A percentile compares a stretch with the other conserved stretches of the same genome.
Evolutionary conservation across 345 rosid genomes (phyloP).

Genomic region (Eucalyptus erythrocorys): DNA sequence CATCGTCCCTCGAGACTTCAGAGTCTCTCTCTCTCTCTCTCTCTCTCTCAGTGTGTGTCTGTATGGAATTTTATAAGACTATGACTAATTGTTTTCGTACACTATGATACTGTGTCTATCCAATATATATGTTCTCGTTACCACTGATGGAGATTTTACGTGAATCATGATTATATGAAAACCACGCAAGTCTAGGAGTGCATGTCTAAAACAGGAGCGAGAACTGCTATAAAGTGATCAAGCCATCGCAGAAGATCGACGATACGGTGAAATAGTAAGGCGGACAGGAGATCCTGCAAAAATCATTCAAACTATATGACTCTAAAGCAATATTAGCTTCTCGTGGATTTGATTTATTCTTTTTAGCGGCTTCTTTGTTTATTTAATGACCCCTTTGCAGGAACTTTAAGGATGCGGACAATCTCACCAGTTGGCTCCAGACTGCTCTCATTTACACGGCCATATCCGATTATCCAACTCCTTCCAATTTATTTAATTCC

Average conservation of each 20-base stretch:
- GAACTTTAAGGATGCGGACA: conserved; percentile 2
- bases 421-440: conserved; percentile 13
- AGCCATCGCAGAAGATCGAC: conserved; percentile 29
- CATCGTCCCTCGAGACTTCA: conserved; percentile 54
- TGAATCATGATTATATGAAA: background rate
- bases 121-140: background rate
- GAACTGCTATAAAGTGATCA: conserved; percentile 44
- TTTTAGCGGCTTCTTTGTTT: background rate
- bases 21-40: conserved; percentile 12
- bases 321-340: background rate
- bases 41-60: background rate
- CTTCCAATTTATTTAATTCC: conserved; percentile 30
- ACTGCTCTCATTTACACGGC: conserved; percentile 35
- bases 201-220: conserved; percentile 25
- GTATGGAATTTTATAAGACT: no score
- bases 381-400: background rate
- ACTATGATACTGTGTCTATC: background rate
- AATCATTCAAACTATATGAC: conserved; percentile 21
- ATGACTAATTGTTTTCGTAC: no score
- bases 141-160: background rate
- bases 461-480: conserved; percentile 58
- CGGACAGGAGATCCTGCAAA: conserved; percentile 20
- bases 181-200: background rate
- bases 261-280: conserved; percentile 2
- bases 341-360: background rate